Evolutionary conservation across 2,329 filamentous ascomycete genomes (phyloP).

Genomic region (Phialemonium atrogriseum): DNA sequence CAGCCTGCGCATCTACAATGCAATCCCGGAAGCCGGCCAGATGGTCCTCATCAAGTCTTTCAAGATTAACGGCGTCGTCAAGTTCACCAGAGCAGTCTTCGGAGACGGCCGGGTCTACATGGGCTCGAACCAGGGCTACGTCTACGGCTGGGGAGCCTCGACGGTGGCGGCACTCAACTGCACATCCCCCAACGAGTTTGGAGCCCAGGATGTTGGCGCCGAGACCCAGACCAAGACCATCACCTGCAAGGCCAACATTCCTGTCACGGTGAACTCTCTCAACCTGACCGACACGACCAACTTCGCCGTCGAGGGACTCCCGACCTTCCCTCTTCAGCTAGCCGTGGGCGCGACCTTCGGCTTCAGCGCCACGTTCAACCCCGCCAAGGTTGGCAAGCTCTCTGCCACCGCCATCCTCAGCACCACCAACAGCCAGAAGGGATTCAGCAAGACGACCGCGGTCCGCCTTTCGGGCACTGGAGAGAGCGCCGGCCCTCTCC

Average conservation of each 20-base stretch:
- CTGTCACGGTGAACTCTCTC: slow-evolving; percentile 30
- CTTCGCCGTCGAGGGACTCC: slow-evolving; percentile 23
- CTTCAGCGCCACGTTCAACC: slow-evolving; percentile 35
- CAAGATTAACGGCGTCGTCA: slow-evolving; percentile 41
- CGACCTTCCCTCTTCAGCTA: slow-evolving; percentile 23
- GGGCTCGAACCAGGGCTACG: slow-evolving; percentile 38
- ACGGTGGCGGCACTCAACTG: slow-evolving; percentile 47
- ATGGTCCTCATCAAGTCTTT: slow-evolving; percentile 42
- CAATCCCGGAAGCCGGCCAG: slow-evolving; percentile 35
- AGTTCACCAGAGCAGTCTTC: slow-evolving; percentile 50
- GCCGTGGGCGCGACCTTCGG: slow-evolving; percentile 29
- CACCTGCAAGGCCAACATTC: slow-evolving; percentile 39
- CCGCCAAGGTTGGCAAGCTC: slow-evolving; percentile 35
- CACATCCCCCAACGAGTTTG: slow-evolving; percentile 38
- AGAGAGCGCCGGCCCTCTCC: slow-evolving; percentile 33
- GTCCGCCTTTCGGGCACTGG: slow-evolving; percentile 41
- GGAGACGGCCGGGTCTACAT: slow-evolving; percentile 47
- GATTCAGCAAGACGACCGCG: slow-evolving; percentile 37
- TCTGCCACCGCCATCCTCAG: slow-evolving; percentile 38
- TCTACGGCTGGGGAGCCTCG: slow-evolving; percentile 49
- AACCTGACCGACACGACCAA: slow-evolving; percentile 26
- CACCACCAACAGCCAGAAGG: slow-evolving; percentile 35
- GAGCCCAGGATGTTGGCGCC: slow-evolving; percentile 31
- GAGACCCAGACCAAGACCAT: slow-evolving; percentile 24
- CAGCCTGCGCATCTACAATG: slow-evolving; percentile 43